phyloP scores from a whole-genome alignment of 768 basidiomycete genomes.

The Cystofilobasidium macerans region DNA sequence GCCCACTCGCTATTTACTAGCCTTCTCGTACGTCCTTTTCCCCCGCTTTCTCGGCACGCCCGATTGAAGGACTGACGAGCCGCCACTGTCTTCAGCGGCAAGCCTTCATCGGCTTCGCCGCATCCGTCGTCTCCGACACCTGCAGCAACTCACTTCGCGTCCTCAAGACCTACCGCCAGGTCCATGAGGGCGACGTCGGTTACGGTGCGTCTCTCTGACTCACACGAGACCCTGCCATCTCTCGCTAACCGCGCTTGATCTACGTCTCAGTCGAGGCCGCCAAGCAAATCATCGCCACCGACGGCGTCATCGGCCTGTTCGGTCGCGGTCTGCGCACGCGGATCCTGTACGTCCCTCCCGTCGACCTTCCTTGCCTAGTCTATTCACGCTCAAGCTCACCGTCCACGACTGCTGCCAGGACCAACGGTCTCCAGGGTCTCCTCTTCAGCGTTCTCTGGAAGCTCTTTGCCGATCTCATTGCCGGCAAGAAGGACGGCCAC shows the following conservation, averaged over 20 bases:
- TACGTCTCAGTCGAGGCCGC: slow-evolving; percentile 50
- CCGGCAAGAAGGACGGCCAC: not conserved
- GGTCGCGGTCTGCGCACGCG: slow-evolving; percentile 71
- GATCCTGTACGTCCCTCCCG: slow-evolving; percentile 10
- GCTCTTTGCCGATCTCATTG: slow-evolving; percentile 55
- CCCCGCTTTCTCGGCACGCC: not conserved
- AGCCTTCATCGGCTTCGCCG: slow-evolving; percentile 81
- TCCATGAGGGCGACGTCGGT: slow-evolving; percentile 65
- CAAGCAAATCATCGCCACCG: slow-evolving; percentile 57
- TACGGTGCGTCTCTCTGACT: slow-evolving; percentile 49
- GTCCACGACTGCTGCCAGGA: slow-evolving; percentile 30
- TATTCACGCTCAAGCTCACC: not conserved
- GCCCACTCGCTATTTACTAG: slow-evolving; percentile 48
- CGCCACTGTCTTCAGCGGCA: slow-evolving; percentile 44
- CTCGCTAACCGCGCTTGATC: not conserved
- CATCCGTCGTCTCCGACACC: slow-evolving; percentile 74
- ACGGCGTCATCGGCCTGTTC: slow-evolving; percentile 69
- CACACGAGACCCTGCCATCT: not conserved
- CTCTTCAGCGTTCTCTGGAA: slow-evolving; percentile 90
- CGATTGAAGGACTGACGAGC: not conserved
- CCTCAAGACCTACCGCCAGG: slow-evolving; percentile 90
- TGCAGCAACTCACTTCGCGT: slow-evolving; percentile 81
- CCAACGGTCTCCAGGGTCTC: slow-evolving; percentile 83
- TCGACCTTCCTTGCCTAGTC: no score
- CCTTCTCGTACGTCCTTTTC: slow-evolving; percentile 41